Conservation (phyloP, 140 eudicot genomes). For the Cichorium intybus region DNA sequence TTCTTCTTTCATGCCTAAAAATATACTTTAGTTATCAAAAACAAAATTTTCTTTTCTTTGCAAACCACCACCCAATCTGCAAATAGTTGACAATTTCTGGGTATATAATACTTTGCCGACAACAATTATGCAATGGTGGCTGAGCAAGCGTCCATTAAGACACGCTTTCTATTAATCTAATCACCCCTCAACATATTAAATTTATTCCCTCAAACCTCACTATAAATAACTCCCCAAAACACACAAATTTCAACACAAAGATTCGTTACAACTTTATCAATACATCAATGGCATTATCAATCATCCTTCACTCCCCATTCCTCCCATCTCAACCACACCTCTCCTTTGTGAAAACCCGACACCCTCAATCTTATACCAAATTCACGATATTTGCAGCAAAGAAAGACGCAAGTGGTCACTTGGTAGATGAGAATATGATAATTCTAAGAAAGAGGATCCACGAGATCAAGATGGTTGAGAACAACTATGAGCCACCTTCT, state of each 20-base stretch:
- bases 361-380: background rate
- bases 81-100: background rate
- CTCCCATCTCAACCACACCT: background rate
- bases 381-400: background rate
- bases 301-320: slow-evolving; percentile 9
- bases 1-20: too few species aligned
- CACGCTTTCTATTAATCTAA: slow-evolving; percentile 3
- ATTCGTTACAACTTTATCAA: background rate
- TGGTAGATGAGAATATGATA: slow-evolving; percentile 25
- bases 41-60: too few species aligned
- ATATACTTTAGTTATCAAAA: too few species aligned
- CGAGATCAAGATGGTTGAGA: slow-evolving; percentile 30
- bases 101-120: background rate
- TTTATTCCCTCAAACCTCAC: slow-evolving; percentile 2
- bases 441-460: slow-evolving; percentile 31
- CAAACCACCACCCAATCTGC: background rate
- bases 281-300: slow-evolving; percentile 8
- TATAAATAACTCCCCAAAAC: background rate
- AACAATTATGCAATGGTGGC: background rate
- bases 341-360: background rate
- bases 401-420: background rate
- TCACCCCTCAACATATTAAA: background rate
- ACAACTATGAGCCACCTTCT: slow-evolving; percentile 25
- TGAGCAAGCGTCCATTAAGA: too few species aligned
- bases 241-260: background rate